Evolutionary conservation across 805 yeast genomes (phyloP), one percentile per base, ranked within the genome.

Genomic region (Metschnikowia lachancei): DNA sequence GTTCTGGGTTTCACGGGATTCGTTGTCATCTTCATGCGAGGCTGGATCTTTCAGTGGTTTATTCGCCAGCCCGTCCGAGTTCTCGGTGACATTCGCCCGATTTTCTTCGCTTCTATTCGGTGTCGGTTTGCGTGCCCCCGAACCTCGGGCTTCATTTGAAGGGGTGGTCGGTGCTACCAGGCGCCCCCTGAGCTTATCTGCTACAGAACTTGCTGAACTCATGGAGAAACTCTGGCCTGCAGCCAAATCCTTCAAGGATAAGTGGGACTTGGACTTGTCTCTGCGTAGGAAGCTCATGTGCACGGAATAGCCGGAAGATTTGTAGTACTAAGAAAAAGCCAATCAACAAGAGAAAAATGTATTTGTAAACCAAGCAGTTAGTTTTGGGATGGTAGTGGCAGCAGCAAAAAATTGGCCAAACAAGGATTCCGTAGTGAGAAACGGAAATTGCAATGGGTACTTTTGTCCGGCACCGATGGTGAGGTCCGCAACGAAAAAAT

Each of bases 261-360:
- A 37, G 32, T 54, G 55, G 37, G 49, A 39, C 43, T 49, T 54
- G 36, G 62, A 51, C 50, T 58, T 59, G 52, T 61, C 64, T 36
- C 59, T 43, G 51, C 62, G 55, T 43, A 61, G 57, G 42, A 61
- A 61, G 38, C 61, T 60, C 65, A 61, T 61, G 36, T 37, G 2
- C 24, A 14, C 30, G 37, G 35, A 8, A 8, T n/a, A 19, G 35
- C 14, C 13, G 32, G 13, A n/a, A 29, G 13, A n/a, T 4, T 29
- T 6, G 32, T 4, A n/a, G 32, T n/a, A 29, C 13, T 11, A 29
- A 29, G 10, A 32, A 14, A 14, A 32, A 32, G n/a, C n/a, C 17
- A 16, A 32, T 4, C 11, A 14, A 18, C 4, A 9, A 19, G 4
- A 35, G 12, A 19, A 4, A 17, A 34, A 34, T 17, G n/a, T n/a